Conservation (phyloP, 208 protist genomes). For the Leishmania mexicana region DNA sequence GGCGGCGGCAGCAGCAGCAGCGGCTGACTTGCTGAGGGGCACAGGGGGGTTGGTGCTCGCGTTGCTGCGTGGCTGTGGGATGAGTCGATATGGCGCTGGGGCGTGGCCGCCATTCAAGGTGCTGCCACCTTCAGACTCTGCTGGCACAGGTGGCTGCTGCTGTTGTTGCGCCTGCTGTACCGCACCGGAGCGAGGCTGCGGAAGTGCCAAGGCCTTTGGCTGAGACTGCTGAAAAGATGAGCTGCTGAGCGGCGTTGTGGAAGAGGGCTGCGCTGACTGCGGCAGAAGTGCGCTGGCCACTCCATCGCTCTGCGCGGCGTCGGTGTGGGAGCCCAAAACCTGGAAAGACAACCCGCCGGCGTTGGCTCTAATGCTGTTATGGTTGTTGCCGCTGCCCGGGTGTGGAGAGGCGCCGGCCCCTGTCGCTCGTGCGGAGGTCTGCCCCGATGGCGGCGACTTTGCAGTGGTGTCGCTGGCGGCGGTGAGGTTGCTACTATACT, state of each 20-base stretch:
- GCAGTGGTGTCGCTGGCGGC: background rate
- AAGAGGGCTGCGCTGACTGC: background rate
- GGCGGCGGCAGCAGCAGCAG: background rate
- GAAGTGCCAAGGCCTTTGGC: background rate
- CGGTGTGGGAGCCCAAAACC: background rate
- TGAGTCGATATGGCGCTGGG: background rate
- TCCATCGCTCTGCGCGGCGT: background rate
- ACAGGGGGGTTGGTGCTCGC: background rate
- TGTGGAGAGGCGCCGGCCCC: background rate
- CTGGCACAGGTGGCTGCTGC: background rate
- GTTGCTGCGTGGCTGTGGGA: slow-evolving; percentile 15
- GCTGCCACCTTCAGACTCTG: background rate
- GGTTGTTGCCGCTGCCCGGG: background rate
- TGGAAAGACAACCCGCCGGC: background rate
- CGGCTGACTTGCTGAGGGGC: background rate
- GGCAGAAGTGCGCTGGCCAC: background rate
- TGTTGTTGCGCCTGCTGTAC: background rate
- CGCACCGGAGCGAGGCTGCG: slow-evolving; percentile 7
- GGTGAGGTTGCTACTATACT: slow-evolving; percentile 1
- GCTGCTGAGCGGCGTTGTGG: background rate
- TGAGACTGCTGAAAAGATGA: slow-evolving; percentile 1
- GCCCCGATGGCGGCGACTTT: background rate
- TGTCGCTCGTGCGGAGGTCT: background rate
- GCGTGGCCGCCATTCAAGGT: background rate
- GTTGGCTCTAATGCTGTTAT: background rate